Evolutionary conservation across 2,329 filamentous ascomycete species (phyloP), one percentile per base, ranked within the genome.

Genomic region (Pochonia chlamydosporia): DNA sequence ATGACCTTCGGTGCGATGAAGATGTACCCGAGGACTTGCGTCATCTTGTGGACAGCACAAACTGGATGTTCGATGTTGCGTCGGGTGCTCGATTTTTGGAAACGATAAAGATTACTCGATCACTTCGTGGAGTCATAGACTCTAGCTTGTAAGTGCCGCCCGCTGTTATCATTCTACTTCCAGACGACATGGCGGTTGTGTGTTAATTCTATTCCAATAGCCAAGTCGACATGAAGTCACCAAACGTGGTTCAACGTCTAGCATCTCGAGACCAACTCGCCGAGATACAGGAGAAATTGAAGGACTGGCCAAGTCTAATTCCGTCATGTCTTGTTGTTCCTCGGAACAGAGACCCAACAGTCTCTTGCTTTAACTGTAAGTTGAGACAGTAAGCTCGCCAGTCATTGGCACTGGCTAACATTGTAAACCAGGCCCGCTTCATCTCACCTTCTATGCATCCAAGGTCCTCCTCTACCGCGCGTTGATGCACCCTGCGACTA

Each of bases 401-500:
- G n/a, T n/a, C n/a, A n/a, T n/a, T n/a, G n/a, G n/a, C n/a, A n/a
- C n/a, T n/a, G 18, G 8, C 11, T 20, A 10, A 18, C 35, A 9
- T 20, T 47, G 11, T n/a, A 36, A n/a, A 11, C n/a, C 25, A 54
- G 64, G 63, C 11, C 67, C 69, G 5, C 58, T 74, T 2, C 67
- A 73, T 44, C 56, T 75, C 1, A 61, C 68, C 1, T 73, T 65
- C 43, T 71, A 69, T 28, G 66, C 70, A 23, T 58, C 65, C 3
- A 63, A 72, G 40, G 66, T 67, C 2, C 61, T 75, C 0, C 59
- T 70, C 6, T 70, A 67, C 40, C 63, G 72, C 3, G 70, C 68
- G 0, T 59, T 75, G 1, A 73, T 74, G 68, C 66, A 64, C 13
- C 72, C 72, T 5, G 69, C 70, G 1, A 72, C 68, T 2, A 67